Evolutionary conservation across 2,329 filamentous ascomycete species (phyloP).

Genomic region (Stagonosporopsis cucurbitacearum): DNA sequence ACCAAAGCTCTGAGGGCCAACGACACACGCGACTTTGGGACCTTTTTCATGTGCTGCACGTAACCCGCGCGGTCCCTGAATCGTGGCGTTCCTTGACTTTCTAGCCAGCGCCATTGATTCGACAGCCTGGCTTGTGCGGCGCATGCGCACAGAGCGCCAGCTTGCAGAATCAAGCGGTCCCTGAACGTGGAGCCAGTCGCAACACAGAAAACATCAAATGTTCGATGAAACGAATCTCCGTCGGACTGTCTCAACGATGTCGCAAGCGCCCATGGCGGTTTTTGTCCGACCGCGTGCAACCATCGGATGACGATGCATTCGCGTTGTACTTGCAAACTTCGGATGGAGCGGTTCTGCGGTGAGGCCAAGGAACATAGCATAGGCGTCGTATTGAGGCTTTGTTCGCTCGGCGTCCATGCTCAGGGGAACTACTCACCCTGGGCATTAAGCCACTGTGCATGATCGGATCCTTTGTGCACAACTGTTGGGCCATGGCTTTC

Average conservation of each 20-base stretch:
- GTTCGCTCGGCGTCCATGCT: conserved; percentile 33
- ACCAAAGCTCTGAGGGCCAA: conserved; percentile 20
- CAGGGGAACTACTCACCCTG: conserved; percentile 28
- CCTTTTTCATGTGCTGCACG: conserved; percentile 27
- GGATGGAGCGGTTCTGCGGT: conserved; percentile 6
- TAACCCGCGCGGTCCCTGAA: conserved; percentile 43
- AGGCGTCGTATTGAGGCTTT: conserved; percentile 25
- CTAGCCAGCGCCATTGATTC: conserved; percentile 39
- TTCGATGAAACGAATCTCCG: conserved; percentile 38
- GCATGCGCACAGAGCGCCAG: conserved; percentile 40
- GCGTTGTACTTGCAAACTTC: neutral
- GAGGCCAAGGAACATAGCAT: conserved; percentile 20
- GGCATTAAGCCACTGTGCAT: conserved; percentile 18
- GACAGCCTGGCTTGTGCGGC: conserved; percentile 31
- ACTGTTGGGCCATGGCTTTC: conserved; percentile 14
- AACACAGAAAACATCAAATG: conserved; percentile 26
- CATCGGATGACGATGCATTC: conserved; percentile 6
- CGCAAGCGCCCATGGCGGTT: conserved; percentile 31
- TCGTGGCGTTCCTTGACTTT: conserved; percentile 35
- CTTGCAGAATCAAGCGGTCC: conserved; percentile 31
- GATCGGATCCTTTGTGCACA: conserved; percentile 12
- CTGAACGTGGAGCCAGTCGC: conserved; percentile 34
- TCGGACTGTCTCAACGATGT: conserved; percentile 34
- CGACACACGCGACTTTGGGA: conserved; percentile 24
- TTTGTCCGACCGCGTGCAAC: conserved; percentile 3